Conservation (phyloP, 352 stramenopile species). For the Phytophthora multivora region DNA sequence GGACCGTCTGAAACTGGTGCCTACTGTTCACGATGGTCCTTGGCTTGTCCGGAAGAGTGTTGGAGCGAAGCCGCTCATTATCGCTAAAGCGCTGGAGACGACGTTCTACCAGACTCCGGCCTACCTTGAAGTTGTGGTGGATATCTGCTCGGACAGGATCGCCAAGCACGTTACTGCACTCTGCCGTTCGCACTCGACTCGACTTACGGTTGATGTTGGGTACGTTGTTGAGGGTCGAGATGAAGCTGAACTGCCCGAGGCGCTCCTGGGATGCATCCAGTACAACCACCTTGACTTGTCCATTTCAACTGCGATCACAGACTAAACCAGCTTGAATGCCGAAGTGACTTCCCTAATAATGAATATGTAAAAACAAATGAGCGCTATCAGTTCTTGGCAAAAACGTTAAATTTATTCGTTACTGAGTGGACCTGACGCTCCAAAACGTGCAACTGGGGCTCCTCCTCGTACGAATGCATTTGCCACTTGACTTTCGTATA, state of each 20-base stretch:
- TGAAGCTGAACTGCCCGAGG: constrained; percentile 75
- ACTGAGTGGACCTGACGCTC: too few relatives aligned
- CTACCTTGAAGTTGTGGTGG: constrained; percentile 81
- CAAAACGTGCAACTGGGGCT: constrained; percentile 59
- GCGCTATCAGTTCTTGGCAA: not conserved
- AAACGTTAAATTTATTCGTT: too few relatives aligned
- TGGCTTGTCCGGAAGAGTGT: constrained; percentile 87
- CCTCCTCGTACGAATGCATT: constrained; percentile 50
- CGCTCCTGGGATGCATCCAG: constrained; percentile 79
- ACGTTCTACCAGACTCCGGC: constrained; percentile 59
- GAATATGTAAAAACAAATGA: constrained; percentile 26
- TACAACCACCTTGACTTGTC: constrained; percentile 79
- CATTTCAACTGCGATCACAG: constrained; percentile 54
- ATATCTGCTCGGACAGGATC: constrained; percentile 77
- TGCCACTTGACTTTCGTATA: not conserved
- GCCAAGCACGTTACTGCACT: constrained; percentile 82
- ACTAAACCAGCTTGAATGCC: constrained; percentile 8
- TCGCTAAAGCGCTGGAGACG: constrained; percentile 67
- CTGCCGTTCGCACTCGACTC: constrained; percentile 67
- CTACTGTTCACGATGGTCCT: constrained; percentile 72
- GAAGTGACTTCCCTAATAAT: not conserved
- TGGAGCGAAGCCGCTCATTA: constrained; percentile 76
- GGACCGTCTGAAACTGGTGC: constrained; percentile 82
- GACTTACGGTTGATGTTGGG: constrained; percentile 77
- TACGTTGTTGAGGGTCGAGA: constrained; percentile 80